These are phyloP conservation scores for Cyclotella cryptica DNA, from an alignment of 108 stramenopile genomes.

Conservation along the genomic window DNA sequence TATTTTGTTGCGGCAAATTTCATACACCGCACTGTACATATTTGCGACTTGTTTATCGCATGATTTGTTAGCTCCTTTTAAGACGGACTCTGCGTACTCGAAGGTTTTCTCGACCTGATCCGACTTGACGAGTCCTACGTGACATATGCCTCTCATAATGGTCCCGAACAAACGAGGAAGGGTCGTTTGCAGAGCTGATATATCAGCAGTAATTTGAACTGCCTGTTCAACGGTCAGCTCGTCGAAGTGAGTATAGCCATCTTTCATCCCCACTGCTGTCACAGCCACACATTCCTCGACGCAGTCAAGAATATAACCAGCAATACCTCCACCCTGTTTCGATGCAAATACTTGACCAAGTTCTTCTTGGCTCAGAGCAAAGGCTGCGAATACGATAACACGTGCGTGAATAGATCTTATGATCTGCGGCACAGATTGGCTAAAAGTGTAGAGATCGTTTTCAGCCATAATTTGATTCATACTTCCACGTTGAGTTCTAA, in stretches of 20 bases:
- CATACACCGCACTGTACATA: constrained; percentile 89
- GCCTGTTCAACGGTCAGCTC: constrained; percentile 88
- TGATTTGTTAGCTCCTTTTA: constrained; percentile 84
- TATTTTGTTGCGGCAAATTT: constrained; percentile 87
- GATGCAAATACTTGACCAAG: constrained; percentile 87
- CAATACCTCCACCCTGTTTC: constrained; percentile 79
- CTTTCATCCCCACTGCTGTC: constrained; percentile 88
- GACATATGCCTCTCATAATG: constrained; percentile 89
- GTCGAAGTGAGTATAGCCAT: constrained; percentile 76
- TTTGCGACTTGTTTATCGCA: constrained; percentile 89
- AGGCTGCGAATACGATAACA: constrained; percentile 81
- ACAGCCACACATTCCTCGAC: constrained; percentile 88
- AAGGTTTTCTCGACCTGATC: constrained; percentile 88
- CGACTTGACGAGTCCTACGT: constrained; percentile 85
- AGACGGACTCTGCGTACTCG: constrained; percentile 82
- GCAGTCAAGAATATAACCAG: constrained; percentile 88
- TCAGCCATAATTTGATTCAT: constrained; percentile 55
- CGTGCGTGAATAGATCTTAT: constrained; percentile 89
- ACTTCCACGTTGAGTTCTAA: constrained; percentile 43
- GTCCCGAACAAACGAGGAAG: constrained; percentile 88
- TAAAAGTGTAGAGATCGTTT: constrained; percentile 80
- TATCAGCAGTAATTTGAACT: constrained; percentile 90
- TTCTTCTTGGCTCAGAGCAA: constrained; percentile 89
- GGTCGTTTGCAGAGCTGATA: constrained; percentile 79
- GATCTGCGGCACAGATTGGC: constrained; percentile 80